phyloP scores from a whole-genome alignment of 164 flowering plant genomes.

The Annona cherimola region DNA sequence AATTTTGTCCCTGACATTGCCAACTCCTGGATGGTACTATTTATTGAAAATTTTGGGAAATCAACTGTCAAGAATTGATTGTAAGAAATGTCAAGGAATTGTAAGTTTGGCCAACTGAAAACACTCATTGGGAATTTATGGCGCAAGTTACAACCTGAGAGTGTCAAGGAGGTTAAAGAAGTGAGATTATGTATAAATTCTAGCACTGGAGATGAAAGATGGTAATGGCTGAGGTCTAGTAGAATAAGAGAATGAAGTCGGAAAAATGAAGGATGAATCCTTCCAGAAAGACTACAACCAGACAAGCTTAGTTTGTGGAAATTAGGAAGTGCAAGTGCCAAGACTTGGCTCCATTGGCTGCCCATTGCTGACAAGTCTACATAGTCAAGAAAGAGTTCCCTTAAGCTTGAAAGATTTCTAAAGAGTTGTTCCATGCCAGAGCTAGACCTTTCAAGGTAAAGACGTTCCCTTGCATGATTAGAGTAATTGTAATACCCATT shows the following conservation, averaged over 20 bases:
- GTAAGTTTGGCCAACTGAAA: slow-evolving; percentile 29
- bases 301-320: neutral
- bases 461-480: neutral
- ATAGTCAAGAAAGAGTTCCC: slow-evolving; percentile 27
- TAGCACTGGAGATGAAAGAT: neutral
- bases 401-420: slow-evolving; percentile 20
- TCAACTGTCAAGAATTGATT: no score
- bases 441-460: slow-evolving; percentile 14
- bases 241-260: neutral
- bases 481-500: neutral
- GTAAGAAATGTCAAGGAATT: no score
- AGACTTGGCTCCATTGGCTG: slow-evolving; percentile 23
- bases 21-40: no score
- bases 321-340: slow-evolving; percentile 24
- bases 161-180: slow-evolving; percentile 29
- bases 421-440: slow-evolving; percentile 24
- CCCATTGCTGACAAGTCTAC: slow-evolving; percentile 27
- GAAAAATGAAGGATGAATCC: neutral
- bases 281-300: neutral
- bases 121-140: slow-evolving; percentile 32
- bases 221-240: neutral
- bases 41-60: slow-evolving; percentile 9
- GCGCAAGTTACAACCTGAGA: slow-evolving; percentile 30
- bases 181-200: slow-evolving; percentile 8
- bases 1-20: no score